Evolutionary conservation across 164 flowering plant species (phyloP), one percentile per base, ranked within the genome.

Genomic region (Aristolochia contorta): DNA sequence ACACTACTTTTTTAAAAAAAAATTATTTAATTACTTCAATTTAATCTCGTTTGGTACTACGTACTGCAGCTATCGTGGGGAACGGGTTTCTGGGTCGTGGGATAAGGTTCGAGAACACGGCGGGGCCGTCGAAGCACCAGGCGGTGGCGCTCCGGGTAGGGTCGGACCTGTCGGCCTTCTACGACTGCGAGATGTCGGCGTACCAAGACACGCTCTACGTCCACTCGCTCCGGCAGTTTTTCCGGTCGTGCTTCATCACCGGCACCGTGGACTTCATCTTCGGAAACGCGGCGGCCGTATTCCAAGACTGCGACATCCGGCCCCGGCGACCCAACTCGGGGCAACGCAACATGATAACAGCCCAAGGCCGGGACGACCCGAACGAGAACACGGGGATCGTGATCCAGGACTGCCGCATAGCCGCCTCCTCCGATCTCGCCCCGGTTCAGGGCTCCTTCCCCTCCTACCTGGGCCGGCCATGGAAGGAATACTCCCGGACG

Each of bases 151-250:
- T 88, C 16, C 84, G 96, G 0, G 86, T 81, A 1, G 87, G 88
- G 0, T 66, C 92, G 0, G 97, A 91, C 59, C 69, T 82, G 13
- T 79, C 97, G 0, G 96, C 90, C 8, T 87, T 87, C 74, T 85
- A 90, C 78, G 66, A 64, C 23, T 87, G 93, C 63, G 83, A 80
- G 75, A 66, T 90, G 14, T 22, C 81, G 0, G 97, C 84, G 1
- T 87, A 85, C 73, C 97, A 90, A 65, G 97, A 90, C 80, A 79
- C 91, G 10, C 93, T 87, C 55, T 87, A 87, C 61, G 89, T 80
- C 21, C 92, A 89, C 76, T 76, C 84, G 48, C 85, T 79, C 50
- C 87, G 95, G 12, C 89, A 87, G 27, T 87, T 83, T 75, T 87
- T 64, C 79, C 50, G 73, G 8, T 50, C 76, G 0, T 83, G 89